Conservation (phyloP, 2,329 filamentous ascomycete genomes). For the Monosporascus sp. region DNA sequence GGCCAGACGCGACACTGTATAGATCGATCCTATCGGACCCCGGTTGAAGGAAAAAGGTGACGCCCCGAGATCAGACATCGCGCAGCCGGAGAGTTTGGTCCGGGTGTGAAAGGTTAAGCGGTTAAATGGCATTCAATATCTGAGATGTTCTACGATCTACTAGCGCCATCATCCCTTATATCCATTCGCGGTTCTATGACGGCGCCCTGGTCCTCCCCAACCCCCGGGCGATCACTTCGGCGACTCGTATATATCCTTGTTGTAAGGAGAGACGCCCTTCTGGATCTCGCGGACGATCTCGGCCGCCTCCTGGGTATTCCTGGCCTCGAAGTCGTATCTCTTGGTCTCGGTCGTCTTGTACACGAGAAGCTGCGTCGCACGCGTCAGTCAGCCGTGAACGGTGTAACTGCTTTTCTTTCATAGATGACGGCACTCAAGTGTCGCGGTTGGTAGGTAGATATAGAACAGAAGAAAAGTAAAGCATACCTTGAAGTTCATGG, state of each 20-base stretch:
- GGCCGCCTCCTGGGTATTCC: constrained; percentile 63
- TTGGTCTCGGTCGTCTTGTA: constrained; percentile 73
- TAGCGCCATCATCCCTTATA: no score
- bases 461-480: constrained; percentile 1
- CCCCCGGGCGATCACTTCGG: not conserved
- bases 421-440: not conserved
- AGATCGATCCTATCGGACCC: no score
- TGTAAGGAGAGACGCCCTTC: constrained; percentile 65
- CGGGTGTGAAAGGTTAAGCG: no score
- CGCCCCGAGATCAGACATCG: no score
- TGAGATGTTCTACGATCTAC: no score
- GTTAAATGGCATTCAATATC: no score
- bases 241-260: constrained; percentile 18
- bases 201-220: no score
- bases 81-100: no score
- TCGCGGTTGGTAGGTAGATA: not conserved
- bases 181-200: no score
- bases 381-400: constrained; percentile 1
- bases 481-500: constrained; percentile 69
- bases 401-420: not conserved
- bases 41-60: no score
- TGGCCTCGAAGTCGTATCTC: constrained; percentile 80
- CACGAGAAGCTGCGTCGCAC: constrained; percentile 52
- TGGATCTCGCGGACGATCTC: constrained; percentile 76
- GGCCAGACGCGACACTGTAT: no score